Evolutionary conservation across 768 basidiomycete species (phyloP).

Genomic region (Suillus luteus): DNA sequence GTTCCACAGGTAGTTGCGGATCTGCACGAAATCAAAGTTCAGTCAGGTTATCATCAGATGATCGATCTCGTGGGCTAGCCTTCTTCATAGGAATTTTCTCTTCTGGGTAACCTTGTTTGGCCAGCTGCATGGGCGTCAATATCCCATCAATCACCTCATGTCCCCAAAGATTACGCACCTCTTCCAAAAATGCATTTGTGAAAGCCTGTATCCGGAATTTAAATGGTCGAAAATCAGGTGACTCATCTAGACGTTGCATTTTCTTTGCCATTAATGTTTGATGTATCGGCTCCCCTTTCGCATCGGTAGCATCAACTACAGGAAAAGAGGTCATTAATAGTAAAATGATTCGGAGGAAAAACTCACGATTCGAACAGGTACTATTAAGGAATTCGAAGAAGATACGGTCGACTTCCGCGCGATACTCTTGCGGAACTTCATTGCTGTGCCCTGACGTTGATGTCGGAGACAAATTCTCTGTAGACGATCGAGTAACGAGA

Average conservation of each 20-base stretch:
- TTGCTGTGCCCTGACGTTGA: slow-evolving; percentile 40
- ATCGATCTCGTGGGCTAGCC: slow-evolving; percentile 44
- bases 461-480: slow-evolving; percentile 27
- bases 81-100: slow-evolving; percentile 98
- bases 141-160: slow-evolving; percentile 10
- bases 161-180: slow-evolving; percentile 47
- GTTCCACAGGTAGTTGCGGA: slow-evolving; percentile 95
- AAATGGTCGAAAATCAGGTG: slow-evolving; percentile 95
- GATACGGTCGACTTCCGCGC: slow-evolving; percentile 81
- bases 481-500: slow-evolving; percentile 23
- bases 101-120: slow-evolving; percentile 83
- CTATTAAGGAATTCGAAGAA: slow-evolving; percentile 89
- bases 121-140: slow-evolving; percentile 53
- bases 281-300: slow-evolving; percentile 96
- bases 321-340: slow-evolving; percentile 22
- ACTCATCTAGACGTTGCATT: slow-evolving; percentile 97
- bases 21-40: slow-evolving; percentile 45
- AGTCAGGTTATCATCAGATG: slow-evolving; percentile 9
- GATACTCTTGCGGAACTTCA: slow-evolving; percentile 81
- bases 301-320: slow-evolving; percentile 88
- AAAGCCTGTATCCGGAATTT: slow-evolving; percentile 99
- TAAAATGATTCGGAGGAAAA: slow-evolving; percentile 17
- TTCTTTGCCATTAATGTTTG: slow-evolving; percentile 99
- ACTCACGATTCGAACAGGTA: slow-evolving; percentile 87
- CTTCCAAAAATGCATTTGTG: slow-evolving; percentile 92